Conservation (phyloP, 1,139 yeast species). For the Taphrina communis region DNA sequence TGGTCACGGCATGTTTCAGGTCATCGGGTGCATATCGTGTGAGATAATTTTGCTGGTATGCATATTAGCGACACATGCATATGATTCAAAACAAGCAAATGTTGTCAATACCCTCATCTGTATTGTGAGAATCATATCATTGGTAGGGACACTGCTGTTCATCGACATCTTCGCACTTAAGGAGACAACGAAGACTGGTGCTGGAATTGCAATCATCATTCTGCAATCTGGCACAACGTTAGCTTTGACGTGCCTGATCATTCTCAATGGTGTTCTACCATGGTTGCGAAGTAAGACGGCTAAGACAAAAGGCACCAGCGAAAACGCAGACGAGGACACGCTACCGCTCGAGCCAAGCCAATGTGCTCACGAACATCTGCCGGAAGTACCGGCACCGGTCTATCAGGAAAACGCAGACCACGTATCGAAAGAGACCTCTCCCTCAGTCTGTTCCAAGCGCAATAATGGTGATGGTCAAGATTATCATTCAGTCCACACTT, state of each 20-base stretch:
- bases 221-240: slow-evolving; percentile 50
- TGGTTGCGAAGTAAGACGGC: not conserved
- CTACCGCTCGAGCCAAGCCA: not conserved
- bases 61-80: slow-evolving; percentile 48
- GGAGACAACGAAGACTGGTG: slow-evolving; percentile 49
- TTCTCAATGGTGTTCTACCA: slow-evolving; percentile 45
- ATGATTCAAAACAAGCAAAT: slow-evolving; percentile 51
- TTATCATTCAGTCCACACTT: not conserved
- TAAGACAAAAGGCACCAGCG: not conserved
- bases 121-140: slow-evolving; percentile 49
- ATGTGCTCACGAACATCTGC: not conserved
- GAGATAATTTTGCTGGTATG: slow-evolving; percentile 47
- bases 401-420: not conserved
- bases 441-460: not conserved
- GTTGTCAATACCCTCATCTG: slow-evolving; percentile 50
- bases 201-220: slow-evolving; percentile 50
- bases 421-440: not conserved
- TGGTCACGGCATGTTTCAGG: slow-evolving; percentile 51
- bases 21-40: slow-evolving; percentile 50
- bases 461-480: not conserved
- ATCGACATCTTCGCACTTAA: slow-evolving; percentile 49
- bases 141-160: slow-evolving; percentile 49
- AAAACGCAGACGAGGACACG: slow-evolving; percentile 3
- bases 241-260: slow-evolving; percentile 48
- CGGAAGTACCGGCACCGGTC: not conserved